A percentile compares a stretch with the other conserved stretches of the same genome.
Conservation (phyloP, 208 protist genomes). For the Angomonas deanei region DNA sequence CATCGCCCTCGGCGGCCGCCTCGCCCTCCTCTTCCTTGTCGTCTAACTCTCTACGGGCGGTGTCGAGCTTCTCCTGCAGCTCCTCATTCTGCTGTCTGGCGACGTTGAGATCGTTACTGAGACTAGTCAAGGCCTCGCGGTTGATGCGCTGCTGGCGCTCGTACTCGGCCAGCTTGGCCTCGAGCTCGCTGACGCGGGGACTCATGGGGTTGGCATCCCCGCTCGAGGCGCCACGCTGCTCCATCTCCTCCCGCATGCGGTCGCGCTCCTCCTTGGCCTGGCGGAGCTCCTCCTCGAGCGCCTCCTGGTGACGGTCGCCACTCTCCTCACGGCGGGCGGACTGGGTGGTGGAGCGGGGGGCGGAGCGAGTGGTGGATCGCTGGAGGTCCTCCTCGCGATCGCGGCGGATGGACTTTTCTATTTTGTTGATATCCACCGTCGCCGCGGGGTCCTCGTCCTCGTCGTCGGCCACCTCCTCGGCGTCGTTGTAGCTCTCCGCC, state of each 20-base stretch:
- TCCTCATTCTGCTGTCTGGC: not conserved
- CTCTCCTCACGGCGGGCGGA: slow-evolving; percentile 1
- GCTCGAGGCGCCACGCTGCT: slow-evolving; percentile 2
- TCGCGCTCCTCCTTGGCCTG: slow-evolving; percentile 5
- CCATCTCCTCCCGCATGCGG: slow-evolving; percentile 11
- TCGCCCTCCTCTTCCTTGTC: slow-evolving; percentile 9
- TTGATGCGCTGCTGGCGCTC: slow-evolving; percentile 13
- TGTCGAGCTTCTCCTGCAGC: slow-evolving; percentile 3
- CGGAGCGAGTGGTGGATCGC: not conserved
- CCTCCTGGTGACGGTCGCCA: slow-evolving; percentile 9
- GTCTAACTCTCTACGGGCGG: not conserved
- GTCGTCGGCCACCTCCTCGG: not conserved
- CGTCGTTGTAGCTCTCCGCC: not conserved
- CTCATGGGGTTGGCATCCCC: slow-evolving; percentile 9
- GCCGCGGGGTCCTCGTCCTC: slow-evolving; percentile 5
- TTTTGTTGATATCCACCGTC: slow-evolving; percentile 14
- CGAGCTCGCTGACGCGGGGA: not conserved
- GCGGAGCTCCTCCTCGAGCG: slow-evolving; percentile 10
- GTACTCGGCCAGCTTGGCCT: slow-evolving; percentile 14
- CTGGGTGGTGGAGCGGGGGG: not conserved
- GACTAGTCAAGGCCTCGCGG: slow-evolving; percentile 13
- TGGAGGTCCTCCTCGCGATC: slow-evolving; percentile 17
- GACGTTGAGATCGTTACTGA: slow-evolving; percentile 6
- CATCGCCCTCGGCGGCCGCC: not conserved
- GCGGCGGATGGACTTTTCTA: slow-evolving; percentile 30